Evolutionary conservation across 2,329 filamentous ascomycete species (phyloP), one percentile per base, ranked within the genome.

Genomic region (Botryotinia narcissicola): DNA sequence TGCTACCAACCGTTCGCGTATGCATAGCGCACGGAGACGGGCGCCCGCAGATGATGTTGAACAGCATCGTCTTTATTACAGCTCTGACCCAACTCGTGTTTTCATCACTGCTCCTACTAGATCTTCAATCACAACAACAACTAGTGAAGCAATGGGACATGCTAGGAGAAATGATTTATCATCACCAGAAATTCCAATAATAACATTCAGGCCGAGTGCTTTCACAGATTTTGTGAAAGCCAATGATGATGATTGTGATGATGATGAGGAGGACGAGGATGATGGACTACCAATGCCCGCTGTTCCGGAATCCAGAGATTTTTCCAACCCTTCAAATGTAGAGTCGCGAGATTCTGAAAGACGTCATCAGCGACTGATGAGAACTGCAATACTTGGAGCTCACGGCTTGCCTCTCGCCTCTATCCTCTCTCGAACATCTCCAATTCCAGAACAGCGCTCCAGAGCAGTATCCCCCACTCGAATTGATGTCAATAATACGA

Each of bases 231-330:
- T 57, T 57, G 14, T 57, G 14, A 57, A 29, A 16, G 48, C 25
- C 48, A 54, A 54, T 57, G 51, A 57, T 57, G 14, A 18, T 9
- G 7, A 54, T 18, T n/a, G 29, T 29, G 51, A 54, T 14, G 48
- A 57, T 29, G n/a, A 57, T 0, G 51, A 29, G 10, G 51, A n/a
- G 22, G 77, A 78, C 48, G 48, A 54, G n/a, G 64, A 73, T 35
- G 77, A 80, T 73, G 75, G 74, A 16, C 77, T 74, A 25, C 74
- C 75, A 20, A 78, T 81, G 78, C 80, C 79, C 18, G 76, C 79
- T 62, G 80, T 78, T 42, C 79, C 80, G 4, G 80, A 81, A 74
- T 74, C 76, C 25, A 71, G 73, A 64, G 67, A 73, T 32, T 75
- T 78, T n/a, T 46, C 59, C 22, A 44, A n/a, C 14, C 51, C 57